Conservation (phyloP, 192 early-diverging fungal species). For the Backusella macrospora region DNA sequence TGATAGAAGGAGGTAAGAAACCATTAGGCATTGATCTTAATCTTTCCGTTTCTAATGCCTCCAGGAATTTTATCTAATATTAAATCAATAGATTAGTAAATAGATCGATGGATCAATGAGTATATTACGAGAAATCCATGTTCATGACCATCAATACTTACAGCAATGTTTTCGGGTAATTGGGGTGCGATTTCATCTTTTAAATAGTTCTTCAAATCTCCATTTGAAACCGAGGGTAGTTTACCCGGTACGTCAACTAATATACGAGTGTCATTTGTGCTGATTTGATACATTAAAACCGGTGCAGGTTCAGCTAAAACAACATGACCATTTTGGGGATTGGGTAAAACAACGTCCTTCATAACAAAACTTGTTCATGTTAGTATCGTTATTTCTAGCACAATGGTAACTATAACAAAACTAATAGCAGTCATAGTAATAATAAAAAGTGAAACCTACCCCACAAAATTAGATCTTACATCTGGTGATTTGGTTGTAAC, state of each 20-base stretch:
- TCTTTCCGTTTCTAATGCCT: slow-evolving; percentile 70
- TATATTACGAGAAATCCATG: not conserved
- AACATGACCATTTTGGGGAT: slow-evolving; percentile 90
- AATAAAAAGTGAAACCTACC: slow-evolving; percentile 16
- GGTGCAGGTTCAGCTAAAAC: slow-evolving; percentile 85
- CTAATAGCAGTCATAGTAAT: no score
- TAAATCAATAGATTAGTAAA: slow-evolving; percentile 13
- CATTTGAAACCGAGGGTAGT: slow-evolving; percentile 69
- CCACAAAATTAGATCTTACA: slow-evolving; percentile 37
- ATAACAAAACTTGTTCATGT: slow-evolving; percentile 59
- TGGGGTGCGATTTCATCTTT: slow-evolving; percentile 63
- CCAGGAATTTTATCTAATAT: slow-evolving; percentile 51
- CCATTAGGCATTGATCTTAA: slow-evolving; percentile 89
- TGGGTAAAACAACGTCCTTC: slow-evolving; percentile 72
- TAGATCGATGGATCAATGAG: not conserved
- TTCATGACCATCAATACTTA: not conserved
- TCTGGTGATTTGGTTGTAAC: slow-evolving; percentile 54
- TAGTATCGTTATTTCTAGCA: not conserved
- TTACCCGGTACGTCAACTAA: slow-evolving; percentile 92
- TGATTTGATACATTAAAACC: slow-evolving; percentile 91
- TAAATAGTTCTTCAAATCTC: slow-evolving; percentile 70
- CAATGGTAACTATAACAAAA: no score
- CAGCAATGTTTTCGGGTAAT: slow-evolving; percentile 65
- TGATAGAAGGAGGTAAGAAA: slow-evolving; percentile 84
- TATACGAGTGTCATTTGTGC: slow-evolving; percentile 82